Percentiles rank a stretch among this genome's conserved stretches.
phyloP scores from a whole-genome alignment of 441 rosid genomes.

The Gossypium gossypioides region DNA sequence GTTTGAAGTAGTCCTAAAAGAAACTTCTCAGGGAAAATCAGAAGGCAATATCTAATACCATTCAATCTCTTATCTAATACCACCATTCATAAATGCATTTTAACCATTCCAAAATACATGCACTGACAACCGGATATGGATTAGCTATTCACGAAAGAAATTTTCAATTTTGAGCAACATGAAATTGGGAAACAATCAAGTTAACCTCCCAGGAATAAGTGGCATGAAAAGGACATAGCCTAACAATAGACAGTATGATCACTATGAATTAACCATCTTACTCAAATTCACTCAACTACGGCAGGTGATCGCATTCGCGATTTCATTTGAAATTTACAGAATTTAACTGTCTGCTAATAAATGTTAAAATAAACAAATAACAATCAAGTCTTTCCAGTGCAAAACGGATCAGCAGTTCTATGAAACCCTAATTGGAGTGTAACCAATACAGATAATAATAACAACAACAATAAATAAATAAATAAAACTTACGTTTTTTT shows the following conservation, averaged over 20 bases:
- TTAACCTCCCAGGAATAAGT: not conserved
- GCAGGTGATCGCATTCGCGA: not conserved
- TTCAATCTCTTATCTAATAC: not conserved
- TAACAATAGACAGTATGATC: not conserved
- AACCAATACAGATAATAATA: not conserved
- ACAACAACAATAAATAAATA: not conserved
- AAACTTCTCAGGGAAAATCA: not conserved
- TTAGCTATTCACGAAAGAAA: not conserved
- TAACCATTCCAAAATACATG: not conserved
- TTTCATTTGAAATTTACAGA: not conserved
- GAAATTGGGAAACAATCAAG: not conserved
- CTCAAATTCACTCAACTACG: not conserved
- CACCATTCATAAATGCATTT: not conserved
- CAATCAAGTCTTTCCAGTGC: not conserved
- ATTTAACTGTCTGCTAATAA: not conserved
- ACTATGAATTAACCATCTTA: not conserved
- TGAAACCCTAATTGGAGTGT: not conserved
- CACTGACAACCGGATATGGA: not conserved
- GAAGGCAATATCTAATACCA: not conserved
- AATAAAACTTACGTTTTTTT: constrained; percentile 65
- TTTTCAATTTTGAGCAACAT: not conserved
- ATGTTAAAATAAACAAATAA: not conserved
- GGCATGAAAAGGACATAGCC: not conserved
- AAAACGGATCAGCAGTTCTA: not conserved
- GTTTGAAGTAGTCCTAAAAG: not conserved